A percentile compares a stretch with the other conserved stretches of the same genome.
phyloP scores from a whole-genome alignment of 148 eudicot genomes.

The Persicaria maculosa region DNA sequence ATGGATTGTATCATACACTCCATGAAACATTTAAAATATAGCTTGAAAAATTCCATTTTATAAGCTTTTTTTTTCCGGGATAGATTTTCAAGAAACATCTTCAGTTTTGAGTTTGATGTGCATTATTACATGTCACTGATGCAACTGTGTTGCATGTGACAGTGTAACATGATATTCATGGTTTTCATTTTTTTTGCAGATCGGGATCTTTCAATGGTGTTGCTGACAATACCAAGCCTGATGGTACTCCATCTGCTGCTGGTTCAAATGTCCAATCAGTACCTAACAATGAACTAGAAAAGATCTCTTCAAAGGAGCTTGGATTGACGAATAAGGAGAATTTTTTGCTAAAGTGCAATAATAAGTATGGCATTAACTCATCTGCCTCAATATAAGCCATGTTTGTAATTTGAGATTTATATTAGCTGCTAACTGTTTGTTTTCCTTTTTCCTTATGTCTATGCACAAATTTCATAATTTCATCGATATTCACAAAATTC shows the following conservation, averaged over 20 bases:
- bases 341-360: constrained; percentile 50
- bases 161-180: background rate
- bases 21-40: too few species aligned
- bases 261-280: constrained; percentile 43
- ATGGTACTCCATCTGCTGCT: constrained; percentile 39
- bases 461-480: background rate
- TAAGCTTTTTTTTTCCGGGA: background rate
- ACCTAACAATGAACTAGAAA: constrained; percentile 59
- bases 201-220: constrained; percentile 45
- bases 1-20: background rate
- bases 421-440: constrained; percentile 8
- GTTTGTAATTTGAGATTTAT: background rate
- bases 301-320: constrained; percentile 42
- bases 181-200: constrained; percentile 27
- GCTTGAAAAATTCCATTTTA: background rate
- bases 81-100: background rate
- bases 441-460: background rate
- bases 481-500: background rate
- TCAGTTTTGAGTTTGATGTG: background rate
- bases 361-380: constrained; percentile 41
- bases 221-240: constrained; percentile 48
- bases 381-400: background rate
- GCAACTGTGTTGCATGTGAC: background rate
- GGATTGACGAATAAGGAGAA: constrained; percentile 58
- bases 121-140: background rate